phyloP scores from a whole-genome alignment of 192 early-diverging fungal species.

The Dimargaris xerosporica region DNA sequence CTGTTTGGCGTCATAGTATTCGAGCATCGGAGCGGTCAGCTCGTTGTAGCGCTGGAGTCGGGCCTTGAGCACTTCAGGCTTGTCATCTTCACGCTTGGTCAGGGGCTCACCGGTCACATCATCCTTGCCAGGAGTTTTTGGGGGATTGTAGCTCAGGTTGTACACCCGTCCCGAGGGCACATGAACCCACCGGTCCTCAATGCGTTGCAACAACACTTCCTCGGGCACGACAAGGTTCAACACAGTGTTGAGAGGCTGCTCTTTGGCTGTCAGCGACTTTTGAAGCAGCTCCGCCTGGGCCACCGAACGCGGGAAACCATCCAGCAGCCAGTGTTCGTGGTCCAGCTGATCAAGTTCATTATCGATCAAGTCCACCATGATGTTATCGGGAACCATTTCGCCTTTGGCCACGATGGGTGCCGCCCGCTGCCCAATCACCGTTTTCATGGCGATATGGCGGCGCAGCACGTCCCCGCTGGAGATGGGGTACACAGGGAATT shows the following conservation, averaged over 20 bases:
- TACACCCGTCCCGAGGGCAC: conserved; percentile 82
- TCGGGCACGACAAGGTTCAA: conserved; percentile 87
- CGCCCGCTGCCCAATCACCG: conserved; percentile 40
- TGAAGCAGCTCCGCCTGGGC: conserved; percentile 65
- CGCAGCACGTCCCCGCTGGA: conserved; percentile 85
- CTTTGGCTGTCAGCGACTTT: conserved; percentile 28
- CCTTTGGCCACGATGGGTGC: conserved; percentile 33
- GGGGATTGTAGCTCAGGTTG: conserved; percentile 88
- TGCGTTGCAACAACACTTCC: conserved; percentile 73
- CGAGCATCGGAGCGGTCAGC: conserved; percentile 65
- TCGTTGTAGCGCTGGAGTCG: conserved; percentile 63
- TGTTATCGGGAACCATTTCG: conserved; percentile 53
- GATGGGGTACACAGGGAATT: conserved; percentile 50
- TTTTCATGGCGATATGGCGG: conserved; percentile 56
- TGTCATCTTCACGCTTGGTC: conserved; percentile 75
- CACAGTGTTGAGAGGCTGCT: conserved; percentile 63
- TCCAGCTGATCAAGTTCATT: conserved; percentile 36
- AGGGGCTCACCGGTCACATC: conserved; percentile 91
- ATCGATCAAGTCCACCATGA: conserved; percentile 48
- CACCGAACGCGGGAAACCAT: conserved; percentile 83
- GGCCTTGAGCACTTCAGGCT: conserved; percentile 63
- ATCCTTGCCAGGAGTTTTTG: conserved; percentile 58
- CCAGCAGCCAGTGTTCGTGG: conserved; percentile 55
- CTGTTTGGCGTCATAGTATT: conserved; percentile 55
- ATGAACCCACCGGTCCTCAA: conserved; percentile 93